Evolutionary conservation across 768 basidiomycete species (phyloP).

Genomic region (Lactarius quietus): DNA sequence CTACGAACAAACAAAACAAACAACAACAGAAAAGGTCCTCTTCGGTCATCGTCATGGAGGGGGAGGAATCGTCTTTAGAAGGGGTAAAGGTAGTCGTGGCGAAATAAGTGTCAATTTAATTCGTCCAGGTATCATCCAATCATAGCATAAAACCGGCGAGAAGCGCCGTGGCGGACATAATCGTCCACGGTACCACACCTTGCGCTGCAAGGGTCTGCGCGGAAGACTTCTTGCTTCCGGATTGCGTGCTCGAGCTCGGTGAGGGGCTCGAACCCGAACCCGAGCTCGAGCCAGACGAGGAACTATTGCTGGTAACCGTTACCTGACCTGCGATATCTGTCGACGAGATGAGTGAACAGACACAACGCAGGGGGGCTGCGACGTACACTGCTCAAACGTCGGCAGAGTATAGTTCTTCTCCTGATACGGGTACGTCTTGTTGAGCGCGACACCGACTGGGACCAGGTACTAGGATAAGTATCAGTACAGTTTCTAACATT

Average conservation of each 20-base stretch:
- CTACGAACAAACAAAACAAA: neutral
- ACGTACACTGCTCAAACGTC: conserved; percentile 47
- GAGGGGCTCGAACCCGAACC: neutral
- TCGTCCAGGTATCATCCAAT: neutral
- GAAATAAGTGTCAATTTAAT: neutral
- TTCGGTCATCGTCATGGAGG: neutral
- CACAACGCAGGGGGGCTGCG: neutral
- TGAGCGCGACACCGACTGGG: conserved; percentile 51
- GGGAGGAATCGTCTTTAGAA: neutral
- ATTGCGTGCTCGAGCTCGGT: neutral
- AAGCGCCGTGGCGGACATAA: neutral
- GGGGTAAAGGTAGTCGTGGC: neutral
- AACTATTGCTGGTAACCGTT: neutral
- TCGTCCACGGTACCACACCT: neutral
- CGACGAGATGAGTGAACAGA: neutral
- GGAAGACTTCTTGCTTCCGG: neutral
- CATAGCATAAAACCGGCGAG: neutral
- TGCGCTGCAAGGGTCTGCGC: neutral
- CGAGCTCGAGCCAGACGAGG: neutral
- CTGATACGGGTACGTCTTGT: conserved; percentile 50
- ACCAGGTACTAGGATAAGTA: conserved; percentile 37
- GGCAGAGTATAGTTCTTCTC: conserved; percentile 44
- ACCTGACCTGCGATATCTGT: neutral
- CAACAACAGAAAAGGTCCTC: neutral
- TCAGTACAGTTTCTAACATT: neutral